Conservation (phyloP, 164 flowering plant species). For the Warburgia ugandensis region DNA sequence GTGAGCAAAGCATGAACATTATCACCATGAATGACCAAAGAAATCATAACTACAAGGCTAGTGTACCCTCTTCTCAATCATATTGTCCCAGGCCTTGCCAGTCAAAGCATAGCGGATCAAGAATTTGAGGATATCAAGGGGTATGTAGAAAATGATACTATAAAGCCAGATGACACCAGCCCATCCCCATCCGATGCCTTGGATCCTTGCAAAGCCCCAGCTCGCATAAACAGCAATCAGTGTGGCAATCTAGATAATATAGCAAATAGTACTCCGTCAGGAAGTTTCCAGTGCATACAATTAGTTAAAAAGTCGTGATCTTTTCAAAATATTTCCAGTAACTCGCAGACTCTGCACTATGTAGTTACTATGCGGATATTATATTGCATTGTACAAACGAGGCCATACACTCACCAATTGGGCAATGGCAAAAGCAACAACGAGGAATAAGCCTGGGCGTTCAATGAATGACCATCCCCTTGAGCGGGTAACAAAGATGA, state of each 20-base stretch:
- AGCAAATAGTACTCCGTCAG: no score
- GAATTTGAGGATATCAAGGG: conserved; percentile 36
- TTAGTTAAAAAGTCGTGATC: neutral
- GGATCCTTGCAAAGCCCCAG: conserved; percentile 30
- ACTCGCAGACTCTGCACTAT: no score
- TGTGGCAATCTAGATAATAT: conserved; percentile 14
- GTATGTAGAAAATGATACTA: conserved; percentile 27
- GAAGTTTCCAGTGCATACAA: neutral
- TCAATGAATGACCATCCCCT: conserved; percentile 26
- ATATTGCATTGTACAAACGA: no score
- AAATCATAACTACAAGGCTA: no score
- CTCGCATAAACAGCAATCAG: conserved; percentile 21
- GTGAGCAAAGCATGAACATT: neutral
- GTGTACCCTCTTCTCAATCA: conserved; percentile 36
- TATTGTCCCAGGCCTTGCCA: conserved; percentile 38
- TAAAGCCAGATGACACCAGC: conserved; percentile 39
- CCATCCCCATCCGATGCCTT: conserved; percentile 44
- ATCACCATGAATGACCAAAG: neutral
- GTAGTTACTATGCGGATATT: no score
- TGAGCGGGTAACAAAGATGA: conserved; percentile 25
- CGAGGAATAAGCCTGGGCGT: conserved; percentile 22
- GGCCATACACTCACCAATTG: no score
- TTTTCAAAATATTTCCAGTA: no score
- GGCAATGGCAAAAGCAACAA: conserved; percentile 16
- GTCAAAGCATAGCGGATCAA: conserved; percentile 26